Evolutionary conservation across 2,329 filamentous ascomycete species (phyloP), one percentile per base, ranked within the genome.

Genomic region (Aspergillus udagawae): DNA sequence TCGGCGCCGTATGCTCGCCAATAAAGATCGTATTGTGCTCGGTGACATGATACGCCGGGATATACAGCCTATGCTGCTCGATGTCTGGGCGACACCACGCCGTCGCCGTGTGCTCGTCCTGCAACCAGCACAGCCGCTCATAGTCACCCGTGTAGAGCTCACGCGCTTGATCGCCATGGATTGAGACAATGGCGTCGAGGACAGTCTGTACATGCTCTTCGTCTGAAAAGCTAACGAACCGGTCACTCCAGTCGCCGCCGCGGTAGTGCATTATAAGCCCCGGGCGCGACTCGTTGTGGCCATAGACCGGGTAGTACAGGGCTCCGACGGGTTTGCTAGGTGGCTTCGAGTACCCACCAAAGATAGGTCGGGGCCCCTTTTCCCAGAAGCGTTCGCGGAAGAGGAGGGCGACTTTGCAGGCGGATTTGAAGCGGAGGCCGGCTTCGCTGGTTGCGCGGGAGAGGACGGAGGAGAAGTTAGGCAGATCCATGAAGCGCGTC

Each of bases 1-100:
- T 73, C 9, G 63, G 66, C n/a, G 69, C 64, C 14, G 72, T 71
- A 49, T 73, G 70, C 53, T 73, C 71, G 2, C 72, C 71, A n/a
- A 74, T 65, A 38, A 74, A 73, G 25, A 74, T 69, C 1, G 67
- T 69, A 53, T 72, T 71, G 51, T 68, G 61, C 57, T 73, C 71
- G 17, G 66, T 73, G 25, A 63, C 59, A 57, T 70, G 67, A 53
- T 72, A 73, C 8, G 68, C 60, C 0, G 70, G 70, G 38, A 73
- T 71, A 56, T 71, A 73, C 4, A 73, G 54, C 45, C 65, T 60
- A 56, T 73, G 72, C 64, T 73, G 71, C 47, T 64, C 65, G 10
- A 71, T 58, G 47, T 67, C 65, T 0, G 70, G 71, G 3, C 65
- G 58, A 44, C 63, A 65, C 69, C 70, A 74, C 1, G 70, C 52